Percentiles rank a stretch among this genome's conserved stretches.
phyloP scores from a whole-genome alignment of 768 basidiomycete species.

The Boletus rufocinnamomeus region DNA sequence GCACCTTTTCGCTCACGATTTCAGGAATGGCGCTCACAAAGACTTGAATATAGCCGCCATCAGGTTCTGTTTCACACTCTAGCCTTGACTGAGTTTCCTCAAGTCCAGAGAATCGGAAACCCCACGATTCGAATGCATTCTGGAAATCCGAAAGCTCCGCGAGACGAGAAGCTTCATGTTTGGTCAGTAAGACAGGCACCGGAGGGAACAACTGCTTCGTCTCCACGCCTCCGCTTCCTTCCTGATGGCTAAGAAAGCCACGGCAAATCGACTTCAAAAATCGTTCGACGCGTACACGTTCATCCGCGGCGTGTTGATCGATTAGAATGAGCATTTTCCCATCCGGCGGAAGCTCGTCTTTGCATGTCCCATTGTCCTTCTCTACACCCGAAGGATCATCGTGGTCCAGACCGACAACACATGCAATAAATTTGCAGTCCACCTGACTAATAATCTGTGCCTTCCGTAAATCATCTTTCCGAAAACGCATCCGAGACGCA shows the following conservation, averaged over 20 bases:
- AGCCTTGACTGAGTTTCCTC: conserved; percentile 24
- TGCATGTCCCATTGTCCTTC: conserved; percentile 15
- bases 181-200: conserved; percentile 63
- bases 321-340: conserved; percentile 64
- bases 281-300: conserved; percentile 87
- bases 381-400: conserved; percentile 17
- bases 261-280: conserved; percentile 75
- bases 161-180: conserved; percentile 58
- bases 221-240: conserved; percentile 39
- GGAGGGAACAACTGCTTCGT: conserved; percentile 52
- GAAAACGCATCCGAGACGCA: conserved; percentile 42
- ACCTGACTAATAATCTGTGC: conserved; percentile 79
- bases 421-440: conserved; percentile 89
- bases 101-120: conserved; percentile 55
- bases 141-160: conserved; percentile 42
- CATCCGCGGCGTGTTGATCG: conserved; percentile 99
- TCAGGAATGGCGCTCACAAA: conserved; percentile 64
- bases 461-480: conserved; percentile 52
- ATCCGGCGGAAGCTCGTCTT: conserved; percentile 19
- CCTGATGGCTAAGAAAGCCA: conserved; percentile 54
- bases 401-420: conserved; percentile 45
- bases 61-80: conserved; percentile 19
- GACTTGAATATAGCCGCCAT: conserved; percentile 60
- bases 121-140: conserved; percentile 65
- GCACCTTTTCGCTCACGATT: conserved; percentile 68